Conservation (phyloP, 495 filamentous ascomycete genomes). For the Lasiosphaeriaceae sp. region DNA sequence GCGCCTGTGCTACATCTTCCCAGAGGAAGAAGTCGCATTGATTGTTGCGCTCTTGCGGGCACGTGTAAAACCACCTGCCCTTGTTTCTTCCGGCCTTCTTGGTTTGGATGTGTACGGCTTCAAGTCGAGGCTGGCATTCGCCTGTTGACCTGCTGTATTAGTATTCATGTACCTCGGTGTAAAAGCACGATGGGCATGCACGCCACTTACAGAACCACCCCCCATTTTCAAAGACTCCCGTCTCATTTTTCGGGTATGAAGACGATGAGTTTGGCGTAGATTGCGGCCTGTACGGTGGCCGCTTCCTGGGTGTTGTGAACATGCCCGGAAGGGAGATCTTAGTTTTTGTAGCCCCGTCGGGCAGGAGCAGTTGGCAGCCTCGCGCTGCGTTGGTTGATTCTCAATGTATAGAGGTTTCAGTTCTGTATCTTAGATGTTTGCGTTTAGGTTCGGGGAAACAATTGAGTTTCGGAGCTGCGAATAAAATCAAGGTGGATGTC, state of each 20-base stretch:
- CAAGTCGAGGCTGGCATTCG: constrained; percentile 61
- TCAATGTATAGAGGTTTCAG: no score
- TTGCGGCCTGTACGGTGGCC: background rate
- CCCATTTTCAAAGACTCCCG: constrained; percentile 5
- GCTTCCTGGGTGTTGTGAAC: background rate
- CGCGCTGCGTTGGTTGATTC: no score
- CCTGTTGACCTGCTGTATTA: background rate
- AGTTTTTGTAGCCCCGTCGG: background rate
- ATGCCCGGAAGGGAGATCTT: background rate
- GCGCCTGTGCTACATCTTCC: constrained; percentile 55
- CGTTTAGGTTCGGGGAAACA: no score
- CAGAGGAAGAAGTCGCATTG: constrained; percentile 72
- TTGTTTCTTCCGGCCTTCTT: constrained; percentile 66
- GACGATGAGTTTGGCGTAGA: background rate
- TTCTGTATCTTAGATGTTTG: no score
- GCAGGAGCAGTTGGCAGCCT: no score
- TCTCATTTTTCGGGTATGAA: background rate
- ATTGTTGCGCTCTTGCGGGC: constrained; percentile 46
- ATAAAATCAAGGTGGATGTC: no score
- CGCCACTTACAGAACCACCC: constrained; percentile 30
- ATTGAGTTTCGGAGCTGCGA: no score
- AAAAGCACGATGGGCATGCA: background rate
- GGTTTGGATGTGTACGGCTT: constrained; percentile 56
- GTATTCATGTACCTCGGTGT: no score
- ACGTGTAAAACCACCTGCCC: constrained; percentile 66